Evolutionary conservation across 2,329 filamentous ascomycete species (phyloP).

Genomic region (Coniella vitis): DNA sequence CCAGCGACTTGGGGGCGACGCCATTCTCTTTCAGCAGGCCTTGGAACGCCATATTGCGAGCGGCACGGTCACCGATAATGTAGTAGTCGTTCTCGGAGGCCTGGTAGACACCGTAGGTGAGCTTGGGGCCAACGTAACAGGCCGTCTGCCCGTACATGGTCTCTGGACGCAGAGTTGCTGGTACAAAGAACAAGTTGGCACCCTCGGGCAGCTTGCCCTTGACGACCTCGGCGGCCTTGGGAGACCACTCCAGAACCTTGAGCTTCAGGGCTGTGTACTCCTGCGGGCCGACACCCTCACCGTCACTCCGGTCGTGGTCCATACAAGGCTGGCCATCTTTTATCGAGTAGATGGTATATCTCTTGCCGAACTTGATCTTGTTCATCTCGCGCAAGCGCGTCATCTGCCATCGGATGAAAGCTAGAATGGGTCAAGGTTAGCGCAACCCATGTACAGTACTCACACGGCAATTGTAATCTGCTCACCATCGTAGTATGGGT

Average conservation of each 20-base stretch:
- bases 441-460: not conserved
- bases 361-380: constrained; percentile 86
- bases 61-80: constrained; percentile 71
- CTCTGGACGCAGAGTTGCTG: constrained; percentile 88
- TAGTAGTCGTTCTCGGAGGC: constrained; percentile 73
- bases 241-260: constrained; percentile 83
- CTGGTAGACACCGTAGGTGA: constrained; percentile 85
- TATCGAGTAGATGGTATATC: constrained; percentile 84
- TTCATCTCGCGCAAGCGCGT: constrained; percentile 79
- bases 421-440: not conserved
- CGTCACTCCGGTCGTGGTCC: constrained; percentile 41
- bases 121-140: constrained; percentile 88
- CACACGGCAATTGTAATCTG: not conserved
- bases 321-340: constrained; percentile 73
- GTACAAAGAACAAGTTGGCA: constrained; percentile 80
- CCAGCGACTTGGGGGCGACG: constrained; percentile 60
- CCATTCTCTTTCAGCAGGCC: constrained; percentile 74
- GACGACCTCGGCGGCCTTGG: constrained; percentile 63
- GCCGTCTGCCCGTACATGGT: constrained; percentile 99
- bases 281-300: constrained; percentile 28
- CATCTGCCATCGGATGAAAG: constrained; percentile 97
- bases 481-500: constrained; percentile 79
- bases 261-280: constrained; percentile 93
- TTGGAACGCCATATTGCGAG: constrained; percentile 94
- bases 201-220: constrained; percentile 71